Base-by-base conservation (phyloP, 148 eudicot species). In the Fagopyrum homotropicum region DNA sequence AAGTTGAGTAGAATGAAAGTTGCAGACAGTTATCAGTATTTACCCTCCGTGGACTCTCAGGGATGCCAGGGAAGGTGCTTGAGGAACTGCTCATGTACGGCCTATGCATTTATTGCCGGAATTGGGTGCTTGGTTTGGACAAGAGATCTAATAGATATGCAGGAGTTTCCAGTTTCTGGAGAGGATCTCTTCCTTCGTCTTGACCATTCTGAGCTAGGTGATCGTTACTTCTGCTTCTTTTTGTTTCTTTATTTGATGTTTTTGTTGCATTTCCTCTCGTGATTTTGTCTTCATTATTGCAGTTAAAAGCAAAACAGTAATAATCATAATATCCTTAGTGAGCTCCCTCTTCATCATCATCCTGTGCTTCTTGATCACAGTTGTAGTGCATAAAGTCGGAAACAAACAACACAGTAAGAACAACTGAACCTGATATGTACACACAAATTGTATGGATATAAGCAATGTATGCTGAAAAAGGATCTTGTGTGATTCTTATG, bases 171-270 rank as follows among this genome's bases (percentile, higher is more conserved):
- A 43, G 16, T 19, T 11, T 80, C 76, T 45, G 80, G 79, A 4
- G 79, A 64, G 6, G 79, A 77, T 73, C 72, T 87, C 40, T 83
- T 73, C 49, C 14, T 85, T 12, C 83, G 86, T 1, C 76, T 85
- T 6, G 75, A 88, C 11, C 64, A 77, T 40, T 79, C 87, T 45
- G 89, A 88, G 48, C 75, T 81, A 26, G 87, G 88, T 85, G 73
- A 47, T 45, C 26, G 12, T 11, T 0, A 69, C 73, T 69, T 44
- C 9, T 47, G n/a, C 11, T 69, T 69, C 73, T 14, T 17, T 30
- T 30, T 5, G 10, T n/a, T 69, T 69, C 48, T 15, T 68, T 12
- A 29, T 35, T 68, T 16, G 44, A 68, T 66, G 12, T 30, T 16
- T 35, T n/a, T 26, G 7, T 45, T 45, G 1, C 11, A 69, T 44